Percentiles rank a stretch among this genome's conserved stretches.
Evolutionary conservation across 257 asterid species (phyloP).

Genomic region (Linaria vulgaris): DNA sequence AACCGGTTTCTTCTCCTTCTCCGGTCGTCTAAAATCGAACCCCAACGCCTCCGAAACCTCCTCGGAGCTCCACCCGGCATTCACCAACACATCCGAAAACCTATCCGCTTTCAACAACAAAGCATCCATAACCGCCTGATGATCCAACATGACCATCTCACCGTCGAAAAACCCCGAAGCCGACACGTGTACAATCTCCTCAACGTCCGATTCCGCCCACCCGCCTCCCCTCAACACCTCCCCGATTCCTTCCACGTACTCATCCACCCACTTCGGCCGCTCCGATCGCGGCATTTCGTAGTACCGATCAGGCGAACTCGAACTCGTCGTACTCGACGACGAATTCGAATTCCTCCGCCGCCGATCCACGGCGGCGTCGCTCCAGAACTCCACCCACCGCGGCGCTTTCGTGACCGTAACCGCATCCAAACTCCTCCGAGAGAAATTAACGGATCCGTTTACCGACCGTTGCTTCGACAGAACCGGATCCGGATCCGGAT

Average conservation of each 20-base stretch:
- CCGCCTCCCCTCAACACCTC: conserved; percentile 78
- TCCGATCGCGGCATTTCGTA: conserved; percentile 62
- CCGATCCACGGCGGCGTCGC: conserved; percentile 87
- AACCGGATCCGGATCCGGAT: conserved; percentile 25
- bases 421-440: conserved; percentile 61
- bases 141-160: conserved; percentile 82
- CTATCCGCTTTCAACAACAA: conserved; percentile 83
- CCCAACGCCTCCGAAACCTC: conserved; percentile 89
- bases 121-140: conserved; percentile 82
- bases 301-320: conserved; percentile 79
- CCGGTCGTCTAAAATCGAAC: conserved; percentile 72
- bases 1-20: conserved; percentile 63
- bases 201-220: conserved; percentile 89
- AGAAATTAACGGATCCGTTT: conserved; percentile 37
- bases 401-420: conserved; percentile 50
- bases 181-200: conserved; percentile 73
- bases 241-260: conserved; percentile 75
- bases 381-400: conserved; percentile 99
- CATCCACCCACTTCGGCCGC: conserved; percentile 83
- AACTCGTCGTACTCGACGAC: conserved; percentile 65
- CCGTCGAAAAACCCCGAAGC: conserved; percentile 85
- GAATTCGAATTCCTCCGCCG: conserved; percentile 71
- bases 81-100: conserved; percentile 76
- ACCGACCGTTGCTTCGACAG: conserved; percentile 46
- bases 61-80: conserved; percentile 96